A percentile compares a stretch with the other conserved stretches of the same genome.
Conservation (phyloP, 768 basidiomycete species). For the Suillus placidus region DNA sequence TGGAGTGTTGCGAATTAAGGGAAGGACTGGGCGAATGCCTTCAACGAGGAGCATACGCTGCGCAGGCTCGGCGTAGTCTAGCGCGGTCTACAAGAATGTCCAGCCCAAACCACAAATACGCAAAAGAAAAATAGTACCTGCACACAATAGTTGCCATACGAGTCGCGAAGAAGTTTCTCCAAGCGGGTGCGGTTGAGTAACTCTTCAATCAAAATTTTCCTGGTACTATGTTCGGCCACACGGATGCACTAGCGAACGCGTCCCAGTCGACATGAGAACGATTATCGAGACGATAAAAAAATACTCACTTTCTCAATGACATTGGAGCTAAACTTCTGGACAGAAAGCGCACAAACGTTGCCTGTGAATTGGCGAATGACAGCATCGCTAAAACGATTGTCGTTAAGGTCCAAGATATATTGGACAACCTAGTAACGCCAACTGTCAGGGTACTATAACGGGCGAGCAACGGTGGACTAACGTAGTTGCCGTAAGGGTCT, state of each 20-base stretch:
- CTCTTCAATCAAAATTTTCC: conserved; percentile 95
- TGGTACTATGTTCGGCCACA: conserved; percentile 92
- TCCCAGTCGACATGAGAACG: conserved; percentile 2
- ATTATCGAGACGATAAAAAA: background rate
- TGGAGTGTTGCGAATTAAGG: conserved; percentile 97
- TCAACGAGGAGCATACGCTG: conserved; percentile 94
- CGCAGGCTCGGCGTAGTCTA: conserved; percentile 95
- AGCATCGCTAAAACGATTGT: conserved; percentile 96
- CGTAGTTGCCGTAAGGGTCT: conserved; percentile 95
- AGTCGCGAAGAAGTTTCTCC: conserved; percentile 95
- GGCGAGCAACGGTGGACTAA: conserved; percentile 37
- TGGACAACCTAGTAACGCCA: conserved; percentile 74
- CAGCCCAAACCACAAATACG: conserved; percentile 16
- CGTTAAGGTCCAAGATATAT: conserved; percentile 98
- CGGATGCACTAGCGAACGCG: conserved; percentile 63
- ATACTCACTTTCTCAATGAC: conserved; percentile 88
- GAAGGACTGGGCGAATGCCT: conserved; percentile 97
- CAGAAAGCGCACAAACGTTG: conserved; percentile 96
- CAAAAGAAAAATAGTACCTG: conserved; percentile 51
- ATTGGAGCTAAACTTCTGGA: conserved; percentile 99
- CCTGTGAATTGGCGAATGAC: conserved; percentile 98
- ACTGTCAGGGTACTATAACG: background rate
- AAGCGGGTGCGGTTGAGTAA: conserved; percentile 91
- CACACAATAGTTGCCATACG: conserved; percentile 95
- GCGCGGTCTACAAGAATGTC: conserved; percentile 69